phyloP scores from a whole-genome alignment of 192 early-diverging fungal genomes.

The Coemansia sp. region DNA sequence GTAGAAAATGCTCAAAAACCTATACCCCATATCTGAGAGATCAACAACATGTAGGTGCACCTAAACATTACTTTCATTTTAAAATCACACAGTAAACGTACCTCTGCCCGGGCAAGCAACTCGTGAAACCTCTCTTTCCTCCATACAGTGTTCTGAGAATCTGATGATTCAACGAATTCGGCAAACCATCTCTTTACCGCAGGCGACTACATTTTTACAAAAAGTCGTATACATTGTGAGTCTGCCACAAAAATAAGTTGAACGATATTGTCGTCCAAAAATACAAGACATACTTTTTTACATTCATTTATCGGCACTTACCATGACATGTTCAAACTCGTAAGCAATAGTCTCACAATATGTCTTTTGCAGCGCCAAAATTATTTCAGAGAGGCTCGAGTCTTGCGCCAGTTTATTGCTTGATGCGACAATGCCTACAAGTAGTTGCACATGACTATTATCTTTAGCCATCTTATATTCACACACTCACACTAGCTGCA shows the following conservation, averaged over 20 bases:
- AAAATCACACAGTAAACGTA: conserved; percentile 10
- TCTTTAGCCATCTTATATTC: conserved; percentile 12
- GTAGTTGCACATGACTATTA: not conserved
- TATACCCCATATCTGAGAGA: conserved; percentile 34
- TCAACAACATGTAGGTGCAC: not conserved
- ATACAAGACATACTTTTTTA: not conserved
- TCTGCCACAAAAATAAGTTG: too few relatives aligned
- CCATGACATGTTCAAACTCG: conserved; percentile 89
- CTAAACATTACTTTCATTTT: not conserved
- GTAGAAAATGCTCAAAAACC: conserved; percentile 91
- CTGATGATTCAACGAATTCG: conserved; percentile 68
- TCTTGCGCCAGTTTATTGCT: conserved; percentile 12
- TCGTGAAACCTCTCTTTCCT: conserved; percentile 71
- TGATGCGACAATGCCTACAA: conserved; percentile 37
- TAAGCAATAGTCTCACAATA: conserved; percentile 85
- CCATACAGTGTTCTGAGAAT: not conserved
- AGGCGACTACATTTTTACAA: conserved; percentile 48
- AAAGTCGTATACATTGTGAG: not conserved
- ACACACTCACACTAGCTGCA: not conserved
- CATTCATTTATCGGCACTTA: conserved; percentile 5
- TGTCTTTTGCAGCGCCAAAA: conserved; percentile 57
- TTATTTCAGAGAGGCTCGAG: conserved; percentile 31
- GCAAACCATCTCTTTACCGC: conserved; percentile 86
- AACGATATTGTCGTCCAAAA: not conserved
- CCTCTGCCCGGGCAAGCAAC: conserved; percentile 29